A percentile compares a stretch with the other conserved stretches of the same genome.
phyloP scores from a whole-genome alignment of 2,329 filamentous ascomycete genomes.

The Cercospora berteroae region DNA sequence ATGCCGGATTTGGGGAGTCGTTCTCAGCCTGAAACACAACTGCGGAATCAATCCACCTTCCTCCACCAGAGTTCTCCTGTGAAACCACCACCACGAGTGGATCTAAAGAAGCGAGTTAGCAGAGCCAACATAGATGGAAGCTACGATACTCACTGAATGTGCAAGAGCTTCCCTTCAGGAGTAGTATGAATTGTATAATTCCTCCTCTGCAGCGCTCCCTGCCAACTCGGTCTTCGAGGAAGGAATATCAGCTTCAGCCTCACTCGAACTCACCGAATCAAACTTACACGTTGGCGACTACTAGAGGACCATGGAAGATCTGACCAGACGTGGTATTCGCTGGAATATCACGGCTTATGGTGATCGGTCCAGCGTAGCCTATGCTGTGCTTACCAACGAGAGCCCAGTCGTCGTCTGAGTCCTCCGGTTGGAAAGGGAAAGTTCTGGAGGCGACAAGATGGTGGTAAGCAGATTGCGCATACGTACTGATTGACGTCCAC shows the following conservation, averaged over 20 bases:
- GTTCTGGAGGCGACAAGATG: background rate
- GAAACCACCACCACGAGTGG: constrained; percentile 10
- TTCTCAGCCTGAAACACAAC: background rate
- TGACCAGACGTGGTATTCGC: constrained; percentile 12
- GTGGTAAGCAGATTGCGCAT: background rate
- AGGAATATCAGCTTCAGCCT: background rate
- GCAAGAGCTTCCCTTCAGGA: constrained; percentile 10
- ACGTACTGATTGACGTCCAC: background rate
- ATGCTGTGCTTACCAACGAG: constrained; percentile 17
- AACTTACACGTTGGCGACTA: constrained; percentile 16
- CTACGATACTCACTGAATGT: constrained; percentile 1
- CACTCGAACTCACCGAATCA: too few species aligned
- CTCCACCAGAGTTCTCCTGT: constrained; percentile 15
- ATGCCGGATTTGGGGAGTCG: background rate
- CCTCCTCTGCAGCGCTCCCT: constrained; percentile 8
- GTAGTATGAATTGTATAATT: constrained; percentile 17
- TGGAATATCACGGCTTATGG: constrained; percentile 9
- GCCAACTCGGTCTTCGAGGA: constrained; percentile 2
- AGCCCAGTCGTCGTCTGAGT: constrained; percentile 13
- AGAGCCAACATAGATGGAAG: background rate
- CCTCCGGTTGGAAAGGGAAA: constrained; percentile 12
- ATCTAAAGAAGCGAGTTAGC: background rate
- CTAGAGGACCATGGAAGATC: constrained; percentile 17
- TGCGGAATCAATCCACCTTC: background rate
- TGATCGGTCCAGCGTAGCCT: constrained; percentile 10